Percentiles rank a stretch among this genome's conserved stretches.
Evolutionary conservation across 2,329 filamentous ascomycete genomes (phyloP).

Genomic region (Aspergillus texensis): DNA sequence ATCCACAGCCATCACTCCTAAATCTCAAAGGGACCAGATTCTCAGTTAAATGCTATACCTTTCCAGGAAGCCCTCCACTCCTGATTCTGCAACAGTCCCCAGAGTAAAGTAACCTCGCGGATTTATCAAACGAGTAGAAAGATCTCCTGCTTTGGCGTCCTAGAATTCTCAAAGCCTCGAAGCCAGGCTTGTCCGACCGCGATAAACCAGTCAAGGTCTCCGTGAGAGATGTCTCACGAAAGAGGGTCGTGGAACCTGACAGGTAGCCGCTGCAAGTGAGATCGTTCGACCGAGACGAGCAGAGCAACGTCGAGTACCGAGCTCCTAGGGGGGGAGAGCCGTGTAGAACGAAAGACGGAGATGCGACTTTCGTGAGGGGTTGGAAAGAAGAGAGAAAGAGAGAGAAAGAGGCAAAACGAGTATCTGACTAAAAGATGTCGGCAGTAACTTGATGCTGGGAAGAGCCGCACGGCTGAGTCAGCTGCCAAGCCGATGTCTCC

Average conservation of each 20-base stretch:
- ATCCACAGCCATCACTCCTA: slow-evolving; percentile 14
- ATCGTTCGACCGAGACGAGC: slow-evolving; percentile 19
- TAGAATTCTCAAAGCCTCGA: slow-evolving; percentile 32
- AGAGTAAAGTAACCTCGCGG: slow-evolving; percentile 25
- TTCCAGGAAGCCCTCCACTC: slow-evolving; percentile 22
- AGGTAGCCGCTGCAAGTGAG: slow-evolving; percentile 27
- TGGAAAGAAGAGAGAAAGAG: slow-evolving; percentile 17
- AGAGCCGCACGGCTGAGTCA: slow-evolving; percentile 32
- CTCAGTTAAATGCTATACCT: slow-evolving; percentile 41
- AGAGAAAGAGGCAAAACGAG: slow-evolving; percentile 8
- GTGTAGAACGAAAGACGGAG: slow-evolving; percentile 20
- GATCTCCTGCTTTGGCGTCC: slow-evolving; percentile 12
- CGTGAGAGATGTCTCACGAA: slow-evolving; percentile 38
- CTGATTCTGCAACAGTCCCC: slow-evolving; percentile 22
- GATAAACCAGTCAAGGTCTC: slow-evolving; percentile 46
- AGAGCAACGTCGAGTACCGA: slow-evolving; percentile 29
- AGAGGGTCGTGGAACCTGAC: slow-evolving; percentile 35
- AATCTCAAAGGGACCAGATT: slow-evolving; percentile 23
- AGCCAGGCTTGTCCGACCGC: slow-evolving; percentile 38
- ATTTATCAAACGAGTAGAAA: slow-evolving; percentile 5
- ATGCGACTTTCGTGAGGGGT: slow-evolving; percentile 18
- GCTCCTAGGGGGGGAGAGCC: slow-evolving; percentile 34
- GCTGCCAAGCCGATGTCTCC: slow-evolving; percentile 31
- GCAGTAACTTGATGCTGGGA: neutral
- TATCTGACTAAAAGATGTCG: slow-evolving; percentile 1